Percentiles rank a stretch among this genome's conserved stretches.
These are phyloP conservation scores for Gloeostereum incarnatum DNA, from an alignment of 768 basidiomycete genomes.

Conservation along the genomic window DNA sequence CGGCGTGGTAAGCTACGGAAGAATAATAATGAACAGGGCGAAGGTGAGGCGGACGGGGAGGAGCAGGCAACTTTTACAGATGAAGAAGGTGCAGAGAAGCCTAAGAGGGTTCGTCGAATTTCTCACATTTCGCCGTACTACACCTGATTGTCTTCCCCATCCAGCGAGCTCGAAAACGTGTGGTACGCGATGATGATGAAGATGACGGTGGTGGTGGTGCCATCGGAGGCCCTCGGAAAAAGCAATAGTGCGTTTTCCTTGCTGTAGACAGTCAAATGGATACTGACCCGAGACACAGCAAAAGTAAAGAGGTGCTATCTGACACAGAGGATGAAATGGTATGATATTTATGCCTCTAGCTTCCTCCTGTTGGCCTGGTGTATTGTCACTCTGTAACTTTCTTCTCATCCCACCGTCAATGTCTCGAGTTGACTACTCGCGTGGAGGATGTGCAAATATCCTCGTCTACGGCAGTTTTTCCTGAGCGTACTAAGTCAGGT, in stretches of 20 bases:
- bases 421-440: no score
- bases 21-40: slow-evolving; percentile 31
- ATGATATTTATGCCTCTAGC: slow-evolving; percentile 26
- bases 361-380: no score
- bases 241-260: slow-evolving; percentile 52
- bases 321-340: slow-evolving; percentile 84
- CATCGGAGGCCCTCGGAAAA: no score
- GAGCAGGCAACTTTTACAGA: slow-evolving; percentile 56
- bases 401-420: no score
- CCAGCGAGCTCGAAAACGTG: slow-evolving; percentile 50
- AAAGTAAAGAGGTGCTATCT: slow-evolving; percentile 81
- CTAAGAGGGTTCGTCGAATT: slow-evolving; percentile 49
- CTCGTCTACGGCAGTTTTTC: no score
- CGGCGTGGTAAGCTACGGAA: slow-evolving; percentile 62
- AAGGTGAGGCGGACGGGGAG: slow-evolving; percentile 57
- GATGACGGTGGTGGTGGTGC: slow-evolving; percentile 56
- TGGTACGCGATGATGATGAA: slow-evolving; percentile 71
- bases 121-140: not conserved
- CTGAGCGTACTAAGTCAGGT: no score
- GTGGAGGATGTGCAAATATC: no score
- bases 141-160: not conserved
- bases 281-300: slow-evolving; percentile 35
- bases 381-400: no score
- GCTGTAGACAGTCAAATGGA: not conserved
- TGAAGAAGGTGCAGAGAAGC: slow-evolving; percentile 57